A percentile compares a stretch with the other conserved stretches of the same genome.
phyloP scores from a whole-genome alignment of 2,329 filamentous ascomycete genomes.

The Botryotinia globosa region DNA sequence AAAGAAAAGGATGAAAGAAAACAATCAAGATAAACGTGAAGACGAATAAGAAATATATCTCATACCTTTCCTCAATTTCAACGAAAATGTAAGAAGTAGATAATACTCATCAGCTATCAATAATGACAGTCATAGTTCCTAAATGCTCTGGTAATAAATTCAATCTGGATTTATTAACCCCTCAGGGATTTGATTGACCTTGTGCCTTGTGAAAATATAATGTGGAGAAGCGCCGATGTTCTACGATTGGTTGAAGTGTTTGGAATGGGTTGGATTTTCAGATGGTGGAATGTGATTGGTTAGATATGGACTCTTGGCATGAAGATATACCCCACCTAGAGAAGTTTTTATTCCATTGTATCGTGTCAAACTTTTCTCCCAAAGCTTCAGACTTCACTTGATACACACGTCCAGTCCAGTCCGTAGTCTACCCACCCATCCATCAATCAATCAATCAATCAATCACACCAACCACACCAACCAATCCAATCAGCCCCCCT shows the following conservation, averaged over 20 bases:
- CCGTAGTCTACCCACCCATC: background rate
- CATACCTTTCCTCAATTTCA: background rate
- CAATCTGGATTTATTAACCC: background rate
- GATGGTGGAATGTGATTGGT: background rate
- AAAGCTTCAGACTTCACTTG: background rate
- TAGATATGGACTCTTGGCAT: background rate
- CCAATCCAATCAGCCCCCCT: background rate
- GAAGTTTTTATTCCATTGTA: slow-evolving; percentile 2
- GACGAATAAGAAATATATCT: background rate
- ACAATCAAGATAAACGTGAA: background rate
- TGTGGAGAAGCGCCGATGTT: slow-evolving; percentile 1
- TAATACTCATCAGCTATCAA: slow-evolving; percentile 4
- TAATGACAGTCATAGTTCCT: slow-evolving; percentile 9
- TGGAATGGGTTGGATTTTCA: background rate
- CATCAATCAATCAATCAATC: too few species aligned
- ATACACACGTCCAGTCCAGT: background rate
- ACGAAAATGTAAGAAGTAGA: background rate
- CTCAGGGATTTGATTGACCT: background rate
- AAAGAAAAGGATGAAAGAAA: slow-evolving; percentile 1
- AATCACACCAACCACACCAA: too few species aligned
- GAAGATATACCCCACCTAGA: background rate
- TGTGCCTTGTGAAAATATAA: slow-evolving; percentile 3
- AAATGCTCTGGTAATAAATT: slow-evolving; percentile 10
- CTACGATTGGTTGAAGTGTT: background rate
- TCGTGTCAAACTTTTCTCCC: slow-evolving; percentile 3